phyloP scores from a whole-genome alignment of 306 rosid species.

The Trifolium subterraneum region DNA sequence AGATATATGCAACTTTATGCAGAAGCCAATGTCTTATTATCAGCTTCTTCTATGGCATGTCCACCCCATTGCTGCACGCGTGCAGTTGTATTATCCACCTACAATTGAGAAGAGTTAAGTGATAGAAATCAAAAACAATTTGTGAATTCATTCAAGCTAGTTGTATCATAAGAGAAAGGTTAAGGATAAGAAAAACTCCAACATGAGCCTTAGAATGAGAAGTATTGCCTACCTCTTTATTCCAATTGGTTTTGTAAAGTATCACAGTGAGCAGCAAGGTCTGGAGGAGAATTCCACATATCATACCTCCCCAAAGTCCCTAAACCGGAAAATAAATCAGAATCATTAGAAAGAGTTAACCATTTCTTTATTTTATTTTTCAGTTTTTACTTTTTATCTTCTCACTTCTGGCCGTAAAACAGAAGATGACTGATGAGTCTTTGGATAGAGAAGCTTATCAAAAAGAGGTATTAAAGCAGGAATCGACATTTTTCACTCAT shows the following conservation, averaged over 20 bases:
- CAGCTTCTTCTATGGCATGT: slow-evolving; percentile 35
- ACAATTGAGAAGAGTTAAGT: slow-evolving; percentile 10
- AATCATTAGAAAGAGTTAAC: slow-evolving; percentile 18
- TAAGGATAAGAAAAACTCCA: neutral
- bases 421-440: neutral
- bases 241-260: slow-evolving; percentile 56
- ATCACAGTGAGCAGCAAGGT: slow-evolving; percentile 43
- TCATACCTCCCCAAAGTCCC: slow-evolving; percentile 65
- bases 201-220: slow-evolving; percentile 6
- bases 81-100: slow-evolving; percentile 48
- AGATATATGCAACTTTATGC: slow-evolving; percentile 33
- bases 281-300: slow-evolving; percentile 54
- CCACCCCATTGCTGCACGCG: slow-evolving; percentile 49
- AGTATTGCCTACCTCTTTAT: slow-evolving; percentile 49
- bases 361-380: neutral
- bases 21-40: slow-evolving; percentile 16
- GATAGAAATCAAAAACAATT: slow-evolving; percentile 10
- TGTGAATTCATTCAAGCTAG: slow-evolving; percentile 26
- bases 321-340: slow-evolving; percentile 16
- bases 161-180: neutral
- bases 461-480: slow-evolving; percentile 13
- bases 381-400: neutral
- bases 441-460: neutral
- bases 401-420: neutral
- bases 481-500: slow-evolving; percentile 12